These are phyloP conservation scores for Wolfiporia cocos DNA, from an alignment of 1,284 basidiomycete genomes.

Conservation along the genomic window DNA sequence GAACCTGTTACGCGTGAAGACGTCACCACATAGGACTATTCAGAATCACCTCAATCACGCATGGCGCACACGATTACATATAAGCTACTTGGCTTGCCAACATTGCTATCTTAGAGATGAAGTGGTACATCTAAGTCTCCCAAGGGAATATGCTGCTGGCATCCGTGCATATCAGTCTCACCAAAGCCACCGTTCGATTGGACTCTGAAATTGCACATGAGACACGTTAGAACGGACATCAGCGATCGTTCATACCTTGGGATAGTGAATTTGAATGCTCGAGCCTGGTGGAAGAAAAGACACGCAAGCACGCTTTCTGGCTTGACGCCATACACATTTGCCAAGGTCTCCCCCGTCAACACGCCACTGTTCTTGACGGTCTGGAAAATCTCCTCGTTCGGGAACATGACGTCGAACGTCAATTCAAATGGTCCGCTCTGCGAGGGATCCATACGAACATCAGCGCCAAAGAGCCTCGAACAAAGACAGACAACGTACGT, in stretches of 20 bases:
- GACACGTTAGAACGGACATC: background rate
- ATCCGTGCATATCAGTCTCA: conserved; percentile 7
- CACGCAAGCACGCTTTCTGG: conserved; percentile 3
- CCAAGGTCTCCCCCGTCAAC: conserved; percentile 1
- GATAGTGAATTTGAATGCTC: conserved; percentile 7
- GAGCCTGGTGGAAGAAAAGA: conserved; percentile 6
- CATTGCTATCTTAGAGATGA: too few species aligned
- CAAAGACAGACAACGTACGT: background rate
- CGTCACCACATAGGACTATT: too few species aligned
- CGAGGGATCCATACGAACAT: background rate
- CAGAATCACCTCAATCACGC: too few species aligned
- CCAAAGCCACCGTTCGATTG: conserved; percentile 5
- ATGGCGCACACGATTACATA: too few species aligned
- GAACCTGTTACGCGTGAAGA: too few species aligned
- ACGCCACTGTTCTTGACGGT: conserved; percentile 1
- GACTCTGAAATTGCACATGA: background rate
- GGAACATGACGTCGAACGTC: conserved; percentile 5
- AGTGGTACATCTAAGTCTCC: conserved; percentile 4
- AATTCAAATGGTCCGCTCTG: conserved; percentile 5
- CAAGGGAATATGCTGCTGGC: conserved; percentile 6
- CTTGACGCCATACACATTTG: conserved; percentile 3
- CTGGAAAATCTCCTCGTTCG: conserved; percentile 3
- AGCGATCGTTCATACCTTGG: conserved; percentile 1
- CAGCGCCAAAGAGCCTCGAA: background rate
- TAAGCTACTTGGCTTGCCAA: too few species aligned